phyloP scores from a whole-genome alignment of 129 eudicot species.

The Helianthus tuberosus region DNA sequence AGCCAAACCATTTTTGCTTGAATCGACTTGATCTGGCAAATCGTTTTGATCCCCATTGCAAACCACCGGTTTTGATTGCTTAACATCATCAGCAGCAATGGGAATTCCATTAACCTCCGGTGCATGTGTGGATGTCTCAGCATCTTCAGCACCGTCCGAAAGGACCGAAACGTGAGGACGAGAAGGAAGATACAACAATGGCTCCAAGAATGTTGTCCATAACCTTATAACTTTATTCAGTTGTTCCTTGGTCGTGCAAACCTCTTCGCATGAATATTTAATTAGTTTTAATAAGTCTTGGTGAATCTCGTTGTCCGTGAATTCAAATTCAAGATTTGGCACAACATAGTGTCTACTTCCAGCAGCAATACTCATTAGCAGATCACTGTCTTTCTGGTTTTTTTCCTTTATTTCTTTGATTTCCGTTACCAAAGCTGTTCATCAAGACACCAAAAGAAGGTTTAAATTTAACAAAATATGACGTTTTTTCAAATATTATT shows the following conservation, averaged over 20 bases:
- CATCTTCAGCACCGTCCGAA: conserved; percentile 47
- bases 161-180: conserved; percentile 39
- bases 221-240: conserved; percentile 70
- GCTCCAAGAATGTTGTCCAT: conserved; percentile 91
- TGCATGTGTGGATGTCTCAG: conserved; percentile 32
- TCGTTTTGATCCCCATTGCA: conserved; percentile 55
- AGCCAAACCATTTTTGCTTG: conserved; percentile 36
- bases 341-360: conserved; percentile 67
- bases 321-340: conserved; percentile 73
- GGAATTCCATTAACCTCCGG: conserved; percentile 53
- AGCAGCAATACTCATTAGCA: conserved; percentile 72
- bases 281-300: conserved; percentile 80
- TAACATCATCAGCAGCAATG: conserved; percentile 35
- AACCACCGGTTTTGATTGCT: conserved; percentile 42
- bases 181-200: conserved; percentile 66
- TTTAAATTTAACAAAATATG: neutral
- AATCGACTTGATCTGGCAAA: conserved; percentile 40
- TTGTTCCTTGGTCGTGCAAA: conserved; percentile 87
- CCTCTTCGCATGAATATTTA: conserved; percentile 88
- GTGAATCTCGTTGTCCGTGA: conserved; percentile 65
- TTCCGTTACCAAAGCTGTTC: conserved; percentile 80
- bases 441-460: conserved; percentile 15
- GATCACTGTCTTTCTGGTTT: conserved; percentile 66
- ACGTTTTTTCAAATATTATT: neutral
- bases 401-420: conserved; percentile 89